Evolutionary conservation across 148 eudicot species (phyloP).

Genomic region (Rhododendron ferrugineum): DNA sequence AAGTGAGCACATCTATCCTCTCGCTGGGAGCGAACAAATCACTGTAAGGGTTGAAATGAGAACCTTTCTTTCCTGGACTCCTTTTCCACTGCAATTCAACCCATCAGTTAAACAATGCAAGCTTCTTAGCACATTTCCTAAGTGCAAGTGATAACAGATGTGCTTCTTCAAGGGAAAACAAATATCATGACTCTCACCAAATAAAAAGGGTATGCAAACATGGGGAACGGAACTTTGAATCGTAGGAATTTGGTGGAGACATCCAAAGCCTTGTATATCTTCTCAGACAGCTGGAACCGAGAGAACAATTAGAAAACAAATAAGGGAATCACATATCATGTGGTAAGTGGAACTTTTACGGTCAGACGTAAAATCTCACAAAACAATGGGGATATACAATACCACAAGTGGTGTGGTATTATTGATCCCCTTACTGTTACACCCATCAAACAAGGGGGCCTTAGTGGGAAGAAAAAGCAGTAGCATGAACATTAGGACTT

Average conservation of each 20-base stretch:
- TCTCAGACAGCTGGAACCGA: conserved; percentile 36
- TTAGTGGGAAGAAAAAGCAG: not conserved
- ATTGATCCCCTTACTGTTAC: not conserved
- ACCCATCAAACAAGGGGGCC: not conserved
- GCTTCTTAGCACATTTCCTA: not conserved
- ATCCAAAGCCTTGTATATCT: conserved; percentile 33
- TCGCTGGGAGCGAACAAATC: conserved; percentile 38
- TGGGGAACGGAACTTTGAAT: conserved; percentile 44
- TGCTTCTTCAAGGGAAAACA: not conserved
- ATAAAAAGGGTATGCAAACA: conserved; percentile 44
- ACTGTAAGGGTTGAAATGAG: conserved; percentile 52
- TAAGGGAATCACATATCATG: not conserved
- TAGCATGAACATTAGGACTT: not conserved
- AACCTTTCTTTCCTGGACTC: conserved; percentile 49
- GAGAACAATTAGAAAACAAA: not conserved
- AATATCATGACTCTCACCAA: conserved; percentile 22
- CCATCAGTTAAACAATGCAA: conserved; percentile 2
- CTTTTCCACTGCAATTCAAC: conserved; percentile 33
- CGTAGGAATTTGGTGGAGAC: conserved; percentile 36
- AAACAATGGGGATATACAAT: not conserved
- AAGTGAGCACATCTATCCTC: conserved; percentile 32
- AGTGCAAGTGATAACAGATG: not conserved
- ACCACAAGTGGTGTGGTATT: not conserved
- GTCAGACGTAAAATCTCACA: not conserved
- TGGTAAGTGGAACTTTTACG: not conserved